phyloP scores from a whole-genome alignment of 2,329 filamentous ascomycete genomes.

The Fonsecaea pugnacius region DNA sequence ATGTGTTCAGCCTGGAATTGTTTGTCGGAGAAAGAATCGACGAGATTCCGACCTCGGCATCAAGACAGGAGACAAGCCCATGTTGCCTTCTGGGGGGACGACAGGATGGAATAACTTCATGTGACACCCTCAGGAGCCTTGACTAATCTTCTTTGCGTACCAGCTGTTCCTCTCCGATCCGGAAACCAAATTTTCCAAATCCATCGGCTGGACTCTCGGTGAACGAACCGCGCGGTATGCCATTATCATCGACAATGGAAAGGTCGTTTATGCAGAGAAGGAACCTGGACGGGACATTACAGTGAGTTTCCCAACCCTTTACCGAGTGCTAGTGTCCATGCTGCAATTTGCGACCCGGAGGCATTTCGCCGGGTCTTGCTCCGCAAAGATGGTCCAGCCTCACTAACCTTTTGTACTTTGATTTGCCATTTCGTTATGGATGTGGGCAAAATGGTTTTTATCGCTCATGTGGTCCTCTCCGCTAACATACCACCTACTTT shows the following conservation, averaged over 20 bases:
- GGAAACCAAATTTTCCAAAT: slow-evolving; percentile 74
- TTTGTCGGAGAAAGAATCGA: neutral
- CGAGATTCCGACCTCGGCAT: no score
- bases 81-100: neutral
- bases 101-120: neutral
- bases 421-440: neutral
- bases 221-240: slow-evolving; percentile 79
- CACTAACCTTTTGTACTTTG: neutral
- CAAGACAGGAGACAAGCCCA: neutral
- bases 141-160: neutral
- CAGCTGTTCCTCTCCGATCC: slow-evolving; percentile 77
- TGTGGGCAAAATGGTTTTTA: neutral
- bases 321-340: neutral
- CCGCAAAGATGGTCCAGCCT: neutral
- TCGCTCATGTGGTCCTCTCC: neutral
- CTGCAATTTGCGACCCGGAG: neutral
- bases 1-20: neutral
- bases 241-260: slow-evolving; percentile 80
- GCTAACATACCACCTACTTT: neutral
- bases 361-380: neutral
- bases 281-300: slow-evolving; percentile 54
- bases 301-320: slow-evolving; percentile 31
- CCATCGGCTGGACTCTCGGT: slow-evolving; percentile 75
- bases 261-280: slow-evolving; percentile 77
- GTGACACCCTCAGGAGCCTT: neutral